Base-by-base conservation (phyloP, 2,329 filamentous ascomycete genomes). In the Fusarium begoniae region DNA sequence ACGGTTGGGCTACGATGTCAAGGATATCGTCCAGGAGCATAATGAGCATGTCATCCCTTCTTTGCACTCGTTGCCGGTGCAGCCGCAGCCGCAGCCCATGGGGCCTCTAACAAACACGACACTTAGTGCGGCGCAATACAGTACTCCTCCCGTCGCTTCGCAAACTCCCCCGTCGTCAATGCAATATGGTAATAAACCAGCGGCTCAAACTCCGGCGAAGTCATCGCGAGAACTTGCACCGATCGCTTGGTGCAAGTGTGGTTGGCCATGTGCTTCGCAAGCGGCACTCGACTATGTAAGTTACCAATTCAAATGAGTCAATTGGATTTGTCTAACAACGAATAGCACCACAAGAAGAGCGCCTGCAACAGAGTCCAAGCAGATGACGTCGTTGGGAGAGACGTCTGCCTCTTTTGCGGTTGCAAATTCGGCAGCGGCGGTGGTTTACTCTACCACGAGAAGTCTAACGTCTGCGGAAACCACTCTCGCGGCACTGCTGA, bases 1-100 rank as follows among this genome's bases (percentile, higher is more conserved):
- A 73, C 87, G 89, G 6, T 83, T 90, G 1, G 89, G 89, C 5
- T 90, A 90, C 63, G 85, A 89, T 56, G 81, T 82, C 1, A 80
- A 82, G 38, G 89, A 90, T 61, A 81, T 88, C 7, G 80, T 89
- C 18, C 84, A 86, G 38, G 84, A 74, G 20, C 63, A 74, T 43
- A 73, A 76, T 18, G 84, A 86, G 67, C 80, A 79, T 32, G 82
- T 85, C 24, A 82, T 85, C 28, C 82, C 83, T 6, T 80, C 80
- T 11, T 35, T 77, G 35, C 55, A 75, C 45, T 59, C 72, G 45
- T 37, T 70, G 32, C 35, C 72, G n/a, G 45, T 70, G 28, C 68
- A 70, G 70, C 43, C 53, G 55, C 40, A 22, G n/a, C 64, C 55
- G 22, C 55, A 50, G 17, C 53, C 56, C 47, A 32, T 32, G 22